Base-by-base conservation (phyloP, 2,329 filamentous ascomycete species). In the Trematosphaeria pertusa region DNA sequence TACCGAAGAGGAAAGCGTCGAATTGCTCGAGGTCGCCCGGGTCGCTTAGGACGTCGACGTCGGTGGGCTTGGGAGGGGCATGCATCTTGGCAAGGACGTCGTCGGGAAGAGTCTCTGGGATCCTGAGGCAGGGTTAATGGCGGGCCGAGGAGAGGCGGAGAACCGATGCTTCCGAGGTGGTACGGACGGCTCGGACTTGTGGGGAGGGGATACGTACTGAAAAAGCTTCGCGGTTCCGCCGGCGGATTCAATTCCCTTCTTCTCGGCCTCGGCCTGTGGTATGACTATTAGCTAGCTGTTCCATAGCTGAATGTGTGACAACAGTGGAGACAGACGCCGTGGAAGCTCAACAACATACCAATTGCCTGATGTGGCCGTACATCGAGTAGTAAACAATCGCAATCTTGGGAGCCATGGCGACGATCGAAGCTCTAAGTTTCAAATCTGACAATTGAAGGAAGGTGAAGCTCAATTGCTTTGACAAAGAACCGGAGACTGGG, bases 11-110 rank as follows among this genome's bases (percentile, higher is more conserved):
- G 79, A 97, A 87, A 59, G 80, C 94, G 68, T 97, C 92, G 78
- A 95, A 97, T 42, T 78, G 56, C 67, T 86, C 83, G 33, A 97
- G 86, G 22, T 73, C 78, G 10, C 81, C 71, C 38, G 82, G 80
- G 62, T 81, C 77, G 49, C 86, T 79, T 60, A 90, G 73, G 47
- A 86, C 59, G 14, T 66, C 82, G 71, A 94, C 78, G 68, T 83
- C 79, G 56, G 81, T 71, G 64, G 82, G 73, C 80, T 96, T 95
- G 59, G 85, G 70, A 4, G 91, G 88, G 21, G 94, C 94, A 78
- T 95, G 75, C 91, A 99, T 95, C 84, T 96, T 96, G 60, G 71
- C 64, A 48, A 97, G 83, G 57, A 97, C 87, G 1, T 97, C 92
- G 28, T 88, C 66, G 26, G 88, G 66, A 37, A 99, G 90, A 12